Evolutionary conservation across 768 basidiomycete species (phyloP), one percentile per base, ranked within the genome.

Genomic region (Mrakia gelida): DNA sequence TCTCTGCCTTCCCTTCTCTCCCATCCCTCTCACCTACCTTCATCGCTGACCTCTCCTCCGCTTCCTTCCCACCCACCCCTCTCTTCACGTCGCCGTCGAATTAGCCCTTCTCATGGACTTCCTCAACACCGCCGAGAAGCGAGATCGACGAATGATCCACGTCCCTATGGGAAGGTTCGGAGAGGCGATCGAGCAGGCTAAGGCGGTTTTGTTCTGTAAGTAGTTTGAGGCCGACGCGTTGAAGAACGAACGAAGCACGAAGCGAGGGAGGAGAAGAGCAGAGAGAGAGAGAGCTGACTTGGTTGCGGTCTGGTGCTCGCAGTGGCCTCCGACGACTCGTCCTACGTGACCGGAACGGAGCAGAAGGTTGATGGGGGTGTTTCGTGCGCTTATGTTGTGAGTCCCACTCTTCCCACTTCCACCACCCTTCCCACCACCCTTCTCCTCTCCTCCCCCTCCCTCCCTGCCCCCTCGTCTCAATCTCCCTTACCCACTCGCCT

Each of bases 81-180:
- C 30, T 11, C 13, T 30, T 32, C 28, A 1, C 63, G 5, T 30
- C 28, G 28, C 2, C 28, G 7, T 28, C 59, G 23, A 21, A 21
- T 9, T 16, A 95, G 94, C 95, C 56, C 90, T 99, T 67, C 88
- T 99, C 41, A 99, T 99, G 97, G 91, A 98, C 85, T 99, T 96
- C 88, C 89, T 99, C 82, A 89, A 98, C 85, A 98, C 97, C 28
- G 87, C 91, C 65, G 97, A 99, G 87, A 98, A 98, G 87, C 90
- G 92, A 78, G 90, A 98, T 63, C 90, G 97, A 41, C 89, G 97
- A 67, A 83, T 98, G 83, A 90, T 82, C 23, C 85, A 86, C 80
- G 89, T 96, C 23, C 96, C 95, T 1, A 94, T 97, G 93, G 95
- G 95, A 79, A 90, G 96, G 79, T 99, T 99, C 84, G 96, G 96